A percentile compares a stretch with the other conserved stretches of the same genome.
phyloP scores from a whole-genome alignment of 2,329 filamentous ascomycete species.

The Septoria linicola region DNA sequence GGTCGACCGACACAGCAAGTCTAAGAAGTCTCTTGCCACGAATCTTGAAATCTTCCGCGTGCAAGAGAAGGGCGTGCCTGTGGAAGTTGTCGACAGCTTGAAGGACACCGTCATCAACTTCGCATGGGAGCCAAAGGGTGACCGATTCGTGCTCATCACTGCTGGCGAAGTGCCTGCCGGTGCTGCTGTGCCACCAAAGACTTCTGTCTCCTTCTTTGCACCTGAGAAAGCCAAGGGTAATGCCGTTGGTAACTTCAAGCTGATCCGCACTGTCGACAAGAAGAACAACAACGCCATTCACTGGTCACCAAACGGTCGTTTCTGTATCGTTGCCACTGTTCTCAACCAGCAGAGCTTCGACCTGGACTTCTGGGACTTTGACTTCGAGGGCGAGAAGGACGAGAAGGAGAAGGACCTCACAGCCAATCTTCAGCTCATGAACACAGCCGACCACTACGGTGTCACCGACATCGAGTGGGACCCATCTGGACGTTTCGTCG shows the following conservation, averaged over 20 bases:
- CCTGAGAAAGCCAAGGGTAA: conserved; percentile 88
- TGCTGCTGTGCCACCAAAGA: conserved; percentile 87
- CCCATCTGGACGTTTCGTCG: conserved; percentile 89
- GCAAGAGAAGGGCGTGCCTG: conserved; percentile 94
- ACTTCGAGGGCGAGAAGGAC: conserved; percentile 91
- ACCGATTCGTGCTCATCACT: conserved; percentile 95
- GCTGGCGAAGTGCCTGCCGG: conserved; percentile 78
- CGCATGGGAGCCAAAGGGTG: conserved; percentile 97
- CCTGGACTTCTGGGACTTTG: conserved; percentile 95
- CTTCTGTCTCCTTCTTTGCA: conserved; percentile 91
- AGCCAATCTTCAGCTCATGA: conserved; percentile 93
- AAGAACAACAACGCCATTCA: conserved; percentile 99
- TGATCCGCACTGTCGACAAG: conserved; percentile 92
- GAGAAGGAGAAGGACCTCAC: conserved; percentile 91
- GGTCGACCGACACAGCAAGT: conserved; percentile 98
- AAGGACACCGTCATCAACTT: conserved; percentile 99
- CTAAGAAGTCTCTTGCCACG: conserved; percentile 95
- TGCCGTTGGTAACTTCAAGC: conserved; percentile 88
- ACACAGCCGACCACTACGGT: conserved; percentile 91
- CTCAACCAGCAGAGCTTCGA: conserved; percentile 91
- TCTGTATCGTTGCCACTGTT: conserved; percentile 91
- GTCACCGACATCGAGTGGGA: conserved; percentile 99
- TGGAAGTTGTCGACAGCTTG: conserved; percentile 95
- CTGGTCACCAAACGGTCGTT: conserved; percentile 94
- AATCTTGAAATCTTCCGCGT: conserved; percentile 98